Conservation (phyloP, 2,329 filamentous ascomycete species). For the Fusarium tuaranense region DNA sequence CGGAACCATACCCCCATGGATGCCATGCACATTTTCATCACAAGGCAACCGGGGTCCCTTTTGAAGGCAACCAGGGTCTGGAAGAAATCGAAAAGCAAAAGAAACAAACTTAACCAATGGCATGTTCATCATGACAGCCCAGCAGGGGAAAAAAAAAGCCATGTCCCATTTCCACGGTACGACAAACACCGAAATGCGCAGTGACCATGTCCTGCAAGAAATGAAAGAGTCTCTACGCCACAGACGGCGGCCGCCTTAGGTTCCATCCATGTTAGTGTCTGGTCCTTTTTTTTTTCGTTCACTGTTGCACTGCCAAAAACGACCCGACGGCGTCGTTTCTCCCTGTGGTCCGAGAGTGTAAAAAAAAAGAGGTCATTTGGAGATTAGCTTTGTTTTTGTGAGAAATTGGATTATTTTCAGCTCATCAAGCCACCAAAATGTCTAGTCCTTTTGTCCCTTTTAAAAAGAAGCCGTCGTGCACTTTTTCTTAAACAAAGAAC, state of each 20-base stretch:
- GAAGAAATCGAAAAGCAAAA: neutral
- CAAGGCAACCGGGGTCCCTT: neutral
- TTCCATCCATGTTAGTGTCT: neutral
- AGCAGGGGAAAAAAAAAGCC: neutral
- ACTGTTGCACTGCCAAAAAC: neutral
- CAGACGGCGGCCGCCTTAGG: neutral
- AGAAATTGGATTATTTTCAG: neutral
- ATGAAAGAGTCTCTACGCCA: neutral
- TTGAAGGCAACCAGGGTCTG: neutral
- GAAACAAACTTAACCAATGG: neutral
- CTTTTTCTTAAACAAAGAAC: slow-evolving; percentile 7
- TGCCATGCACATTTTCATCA: slow-evolving; percentile 11
- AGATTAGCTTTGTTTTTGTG: neutral
- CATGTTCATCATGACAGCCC: neutral
- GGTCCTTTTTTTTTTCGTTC: neutral
- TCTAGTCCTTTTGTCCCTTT: neutral
- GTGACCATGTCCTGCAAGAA: neutral
- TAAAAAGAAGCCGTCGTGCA: neutral
- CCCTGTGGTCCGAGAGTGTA: neutral
- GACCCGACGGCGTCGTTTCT: neutral
- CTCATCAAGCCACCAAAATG: neutral
- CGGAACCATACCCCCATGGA: neutral
- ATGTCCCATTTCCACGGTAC: neutral
- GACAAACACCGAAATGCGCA: neutral
- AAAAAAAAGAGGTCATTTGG: neutral